phyloP scores from a whole-genome alignment of 2,329 filamentous ascomycete species.

The Xylariaceae sp. region DNA sequence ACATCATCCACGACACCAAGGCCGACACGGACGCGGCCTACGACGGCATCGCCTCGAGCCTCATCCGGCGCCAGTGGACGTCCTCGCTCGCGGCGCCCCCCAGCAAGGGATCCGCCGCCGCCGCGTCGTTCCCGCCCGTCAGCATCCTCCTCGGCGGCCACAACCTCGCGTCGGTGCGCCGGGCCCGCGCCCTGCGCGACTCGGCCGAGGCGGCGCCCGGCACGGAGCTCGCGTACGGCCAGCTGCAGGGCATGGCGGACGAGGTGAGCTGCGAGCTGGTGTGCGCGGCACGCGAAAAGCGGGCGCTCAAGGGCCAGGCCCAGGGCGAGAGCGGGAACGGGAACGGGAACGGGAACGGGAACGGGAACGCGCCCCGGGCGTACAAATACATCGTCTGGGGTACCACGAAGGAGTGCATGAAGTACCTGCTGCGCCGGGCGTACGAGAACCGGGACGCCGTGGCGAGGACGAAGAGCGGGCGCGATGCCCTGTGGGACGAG shows the following conservation, averaged over 20 bases:
- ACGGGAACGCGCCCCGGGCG: slow-evolving; percentile 29
- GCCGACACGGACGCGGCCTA: slow-evolving; percentile 68
- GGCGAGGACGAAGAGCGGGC: slow-evolving; percentile 55
- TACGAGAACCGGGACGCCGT: slow-evolving; percentile 73
- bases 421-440: slow-evolving; percentile 70
- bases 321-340: neutral
- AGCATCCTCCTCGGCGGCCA: slow-evolving; percentile 76
- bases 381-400: slow-evolving; percentile 71
- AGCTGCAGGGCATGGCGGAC: slow-evolving; percentile 94
- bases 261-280: slow-evolving; percentile 71
- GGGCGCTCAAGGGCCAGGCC: too few species aligned
- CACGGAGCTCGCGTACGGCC: slow-evolving; percentile 59
- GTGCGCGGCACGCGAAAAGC: slow-evolving; percentile 10
- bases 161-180: slow-evolving; percentile 68
- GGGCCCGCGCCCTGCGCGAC: slow-evolving; percentile 48
- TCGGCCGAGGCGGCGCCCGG: slow-evolving; percentile 25
- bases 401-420: slow-evolving; percentile 75
- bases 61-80: slow-evolving; percentile 65
- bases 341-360: slow-evolving; percentile 1
- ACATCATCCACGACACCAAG: slow-evolving; percentile 69
- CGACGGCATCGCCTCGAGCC: slow-evolving; percentile 62
- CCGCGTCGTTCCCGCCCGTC: slow-evolving; percentile 48
- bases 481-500: slow-evolving; percentile 61
- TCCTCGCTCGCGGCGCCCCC: too few species aligned
- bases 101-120: slow-evolving; percentile 1